Evolutionary conservation across 2,329 filamentous ascomycete species (phyloP), one percentile per base, ranked within the genome.

Genomic region (Zymoseptoria brevis): DNA sequence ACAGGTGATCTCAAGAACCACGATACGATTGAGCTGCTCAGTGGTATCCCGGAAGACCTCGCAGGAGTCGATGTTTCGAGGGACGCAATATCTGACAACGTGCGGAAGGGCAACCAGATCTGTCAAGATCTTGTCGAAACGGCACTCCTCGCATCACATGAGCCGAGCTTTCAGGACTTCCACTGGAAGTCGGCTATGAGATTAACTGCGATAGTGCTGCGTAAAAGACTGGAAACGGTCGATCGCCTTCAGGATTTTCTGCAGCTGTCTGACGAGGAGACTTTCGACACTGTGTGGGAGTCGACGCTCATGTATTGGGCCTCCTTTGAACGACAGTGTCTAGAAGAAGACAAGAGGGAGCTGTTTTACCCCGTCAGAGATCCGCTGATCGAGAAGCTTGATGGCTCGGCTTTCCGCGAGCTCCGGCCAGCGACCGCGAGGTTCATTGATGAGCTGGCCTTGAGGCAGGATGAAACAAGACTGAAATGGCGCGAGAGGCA

Each of bases 371-470:
- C 49, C 3, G 13, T 61, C 5, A 58, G 65, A 9, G 53, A 41
- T 50, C 58, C 62, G 6, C 16, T 19, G 3, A 30, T 60, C 16
- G 29, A 53, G 7, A 50, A 30, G n/a, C 24, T 19, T 6, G 8
- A 19, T 1, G 52, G 67, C 0, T 57, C 60, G 19, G 22, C 51
- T 8, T 29, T 53, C 19, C 16, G n/a, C 13, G 22, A 64, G 2
- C 60, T 57, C 9, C 57, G 62, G 2, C 53, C 63, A 2, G 66
- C 70, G 1, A 68, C 66, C 0, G 71, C 69, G 53, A 66, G 55
- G 4, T 76, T 76, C 55, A 50, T 75, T 1, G 72, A 76, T 52
- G 63, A 71, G 21, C 63, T 76, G 29, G 73, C 74, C 26, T 63
- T 63, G 60, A 64, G 62, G 7, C 68, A 74, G 53, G 62, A 76